Conservation (phyloP, 257 asterid genomes). For the Osmanthus fragrans region DNA sequence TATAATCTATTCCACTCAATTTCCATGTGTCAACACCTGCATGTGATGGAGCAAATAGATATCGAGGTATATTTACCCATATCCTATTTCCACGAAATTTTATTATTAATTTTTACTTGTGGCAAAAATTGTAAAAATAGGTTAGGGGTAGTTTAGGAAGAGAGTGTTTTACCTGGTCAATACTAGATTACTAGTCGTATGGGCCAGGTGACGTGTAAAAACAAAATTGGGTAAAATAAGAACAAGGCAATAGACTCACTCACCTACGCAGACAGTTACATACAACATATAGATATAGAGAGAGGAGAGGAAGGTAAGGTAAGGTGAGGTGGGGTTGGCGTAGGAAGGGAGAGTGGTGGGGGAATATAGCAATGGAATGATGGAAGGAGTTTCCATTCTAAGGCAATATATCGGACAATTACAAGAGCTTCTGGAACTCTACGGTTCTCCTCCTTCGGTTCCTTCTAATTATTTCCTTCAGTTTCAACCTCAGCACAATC, state of each 20-base stretch:
- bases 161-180: conserved; percentile 69
- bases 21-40: too few species aligned
- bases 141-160: conserved; percentile 36
- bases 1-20: too few species aligned
- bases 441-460: conserved; percentile 53
- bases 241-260: conserved; percentile 14
- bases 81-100: not conserved
- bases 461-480: conserved; percentile 58
- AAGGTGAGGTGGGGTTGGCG: conserved; percentile 17
- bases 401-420: conserved; percentile 91
- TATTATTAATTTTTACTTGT: not conserved
- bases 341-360: conserved; percentile 7
- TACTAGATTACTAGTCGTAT: too few species aligned
- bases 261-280: conserved; percentile 22
- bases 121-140: not conserved
- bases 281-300: conserved; percentile 24
- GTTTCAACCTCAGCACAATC: conserved; percentile 43
- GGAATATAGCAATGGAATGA: conserved; percentile 43
- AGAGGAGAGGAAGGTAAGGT: conserved; percentile 18
- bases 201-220: conserved; percentile 50
- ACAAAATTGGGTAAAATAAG: conserved; percentile 33
- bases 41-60: too few species aligned
- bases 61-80: not conserved
- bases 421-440: conserved; percentile 64
- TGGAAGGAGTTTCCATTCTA: conserved; percentile 77